Conservation (phyloP, 306 rosid genomes). For the Quercus agrifolia region DNA sequence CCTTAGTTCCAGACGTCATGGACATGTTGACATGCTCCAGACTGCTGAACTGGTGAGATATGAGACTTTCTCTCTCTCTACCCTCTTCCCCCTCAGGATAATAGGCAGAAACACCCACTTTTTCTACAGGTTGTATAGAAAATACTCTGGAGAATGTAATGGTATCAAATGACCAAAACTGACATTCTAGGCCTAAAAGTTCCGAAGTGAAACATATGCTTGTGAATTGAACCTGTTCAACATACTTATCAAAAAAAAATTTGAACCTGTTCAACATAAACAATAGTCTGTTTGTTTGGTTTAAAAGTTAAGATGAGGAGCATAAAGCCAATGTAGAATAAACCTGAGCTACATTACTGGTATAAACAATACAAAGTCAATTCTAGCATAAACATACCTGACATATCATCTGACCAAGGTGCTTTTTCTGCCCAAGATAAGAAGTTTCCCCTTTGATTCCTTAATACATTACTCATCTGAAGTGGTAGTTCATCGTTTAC, state of each 20-base stretch:
- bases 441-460: not conserved
- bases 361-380: not conserved
- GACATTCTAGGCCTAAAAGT: no score
- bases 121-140: not conserved
- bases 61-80: constrained; percentile 4
- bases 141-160: no score
- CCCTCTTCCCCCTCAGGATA: not conserved
- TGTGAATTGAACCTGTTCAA: not conserved
- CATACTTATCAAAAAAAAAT: no score
- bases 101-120: not conserved
- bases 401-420: not conserved
- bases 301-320: not conserved
- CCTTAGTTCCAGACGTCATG: constrained; percentile 84
- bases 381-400: not conserved
- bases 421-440: not conserved
- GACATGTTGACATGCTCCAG: constrained; percentile 83
- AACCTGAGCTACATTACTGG: not conserved
- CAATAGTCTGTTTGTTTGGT: not conserved
- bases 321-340: not conserved
- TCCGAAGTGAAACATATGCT: not conserved
- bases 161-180: no score
- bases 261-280: not conserved
- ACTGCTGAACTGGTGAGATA: constrained; percentile 85
- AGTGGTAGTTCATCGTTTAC: not conserved
- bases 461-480: not conserved